phyloP scores from a whole-genome alignment of 495 filamentous ascomycete genomes.

The Neurospora intermedia region DNA sequence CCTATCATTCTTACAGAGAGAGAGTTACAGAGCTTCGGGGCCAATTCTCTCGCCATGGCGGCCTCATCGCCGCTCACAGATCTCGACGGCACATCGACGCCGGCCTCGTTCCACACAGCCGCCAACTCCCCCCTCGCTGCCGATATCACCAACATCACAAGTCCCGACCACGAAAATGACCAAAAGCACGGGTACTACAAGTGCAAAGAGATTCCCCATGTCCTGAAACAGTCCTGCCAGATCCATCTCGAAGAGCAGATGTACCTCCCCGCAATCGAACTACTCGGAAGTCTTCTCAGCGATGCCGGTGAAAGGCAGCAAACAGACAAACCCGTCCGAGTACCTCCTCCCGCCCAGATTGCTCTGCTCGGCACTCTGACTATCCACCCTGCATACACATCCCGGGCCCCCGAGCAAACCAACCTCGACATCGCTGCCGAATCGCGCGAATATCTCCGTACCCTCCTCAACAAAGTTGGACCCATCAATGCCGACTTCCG shows the following conservation, averaged over 20 bases:
- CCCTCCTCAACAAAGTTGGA: constrained; percentile 27
- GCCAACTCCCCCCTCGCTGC: constrained; percentile 6
- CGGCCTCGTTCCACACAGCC: constrained; percentile 13
- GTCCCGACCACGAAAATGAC: constrained; percentile 11
- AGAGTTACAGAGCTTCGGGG: neutral
- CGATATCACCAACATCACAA: constrained; percentile 12
- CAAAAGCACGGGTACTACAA: constrained; percentile 35
- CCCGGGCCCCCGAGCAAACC: constrained; percentile 22
- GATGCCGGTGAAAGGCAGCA: constrained; percentile 27
- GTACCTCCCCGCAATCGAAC: constrained; percentile 55
- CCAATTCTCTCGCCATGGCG: neutral
- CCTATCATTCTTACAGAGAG: neutral
- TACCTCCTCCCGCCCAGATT: constrained; percentile 47
- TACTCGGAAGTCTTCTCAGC: constrained; percentile 55
- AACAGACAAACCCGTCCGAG: constrained; percentile 27
- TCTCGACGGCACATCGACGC: constrained; percentile 10
- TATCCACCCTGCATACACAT: constrained; percentile 60
- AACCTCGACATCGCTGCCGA: constrained; percentile 27
- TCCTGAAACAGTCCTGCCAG: constrained; percentile 52
- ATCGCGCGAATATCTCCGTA: constrained; percentile 30
- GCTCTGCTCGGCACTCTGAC: constrained; percentile 56
- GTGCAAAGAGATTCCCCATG: constrained; percentile 44
- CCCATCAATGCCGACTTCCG: constrained; percentile 33
- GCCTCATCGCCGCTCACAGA: constrained; percentile 13
- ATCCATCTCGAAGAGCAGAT: constrained; percentile 71